Conservation (phyloP, 371 early-diverging fungal genomes). For the Mucor circinelloides region DNA sequence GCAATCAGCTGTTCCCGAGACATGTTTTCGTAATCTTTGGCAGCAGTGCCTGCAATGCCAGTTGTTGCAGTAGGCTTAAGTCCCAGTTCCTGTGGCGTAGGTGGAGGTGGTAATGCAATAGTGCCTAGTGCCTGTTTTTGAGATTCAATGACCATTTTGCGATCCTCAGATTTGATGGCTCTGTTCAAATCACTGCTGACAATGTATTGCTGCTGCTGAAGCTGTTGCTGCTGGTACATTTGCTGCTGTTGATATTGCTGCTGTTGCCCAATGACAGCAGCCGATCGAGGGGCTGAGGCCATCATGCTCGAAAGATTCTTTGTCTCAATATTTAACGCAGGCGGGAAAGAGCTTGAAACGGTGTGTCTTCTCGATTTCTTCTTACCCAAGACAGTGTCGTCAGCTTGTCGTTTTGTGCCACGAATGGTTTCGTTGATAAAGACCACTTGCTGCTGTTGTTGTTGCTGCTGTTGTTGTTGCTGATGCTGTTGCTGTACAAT, state of each 20-base stretch:
- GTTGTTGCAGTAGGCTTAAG: conserved; percentile 5
- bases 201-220: neutral
- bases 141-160: conserved; percentile 18
- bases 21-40: conserved; percentile 16
- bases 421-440: conserved; percentile 12
- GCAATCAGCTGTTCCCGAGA: conserved; percentile 26
- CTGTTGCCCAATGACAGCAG: conserved; percentile 8
- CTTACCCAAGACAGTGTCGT: neutral
- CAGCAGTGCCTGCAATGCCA: neutral
- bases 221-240: neutral
- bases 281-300: conserved; percentile 19
- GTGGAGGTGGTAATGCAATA: conserved; percentile 36
- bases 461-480: conserved; percentile 17
- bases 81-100: conserved; percentile 42
- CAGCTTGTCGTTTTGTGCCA: conserved; percentile 1
- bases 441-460: conserved; percentile 2
- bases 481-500: conserved; percentile 29
- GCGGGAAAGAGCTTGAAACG: conserved; percentile 24
- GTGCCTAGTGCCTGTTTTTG: conserved; percentile 25
- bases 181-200: neutral
- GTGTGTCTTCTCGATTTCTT: conserved; percentile 32
- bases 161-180: conserved; percentile 7
- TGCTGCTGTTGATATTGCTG: neutral
- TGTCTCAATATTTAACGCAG: conserved; percentile 26
- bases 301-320: conserved; percentile 10